Conservation (phyloP, 208 protist genomes). For the Novymonas esmeraldas region DNA sequence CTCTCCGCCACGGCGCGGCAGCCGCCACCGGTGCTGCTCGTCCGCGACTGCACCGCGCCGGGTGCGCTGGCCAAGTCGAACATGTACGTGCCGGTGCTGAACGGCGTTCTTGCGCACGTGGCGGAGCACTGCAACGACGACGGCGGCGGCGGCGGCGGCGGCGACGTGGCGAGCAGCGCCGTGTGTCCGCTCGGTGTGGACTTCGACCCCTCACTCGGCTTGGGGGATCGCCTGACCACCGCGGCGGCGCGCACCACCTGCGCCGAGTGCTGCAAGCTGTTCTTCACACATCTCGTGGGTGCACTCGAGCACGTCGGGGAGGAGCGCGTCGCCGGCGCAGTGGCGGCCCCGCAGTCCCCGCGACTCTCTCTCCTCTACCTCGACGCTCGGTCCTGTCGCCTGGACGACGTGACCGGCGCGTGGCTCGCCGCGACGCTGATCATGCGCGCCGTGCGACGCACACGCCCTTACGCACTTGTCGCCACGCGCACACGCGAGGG, state of each 20-base stretch:
- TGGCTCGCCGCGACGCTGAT: slow-evolving; percentile 23
- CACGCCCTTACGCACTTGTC: slow-evolving; percentile 26
- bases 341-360: background rate
- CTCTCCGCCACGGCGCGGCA: background rate
- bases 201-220: slow-evolving; percentile 13
- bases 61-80: slow-evolving; percentile 18
- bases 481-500: slow-evolving; percentile 4
- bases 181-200: slow-evolving; percentile 19
- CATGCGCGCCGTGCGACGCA: slow-evolving; percentile 21
- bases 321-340: background rate
- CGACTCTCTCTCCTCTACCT: slow-evolving; percentile 19
- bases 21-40: slow-evolving; percentile 12
- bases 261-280: slow-evolving; percentile 19
- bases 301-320: slow-evolving; percentile 18
- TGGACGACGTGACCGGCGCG: slow-evolving; percentile 15
- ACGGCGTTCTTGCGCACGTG: slow-evolving; percentile 12
- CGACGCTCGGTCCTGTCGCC: slow-evolving; percentile 7
- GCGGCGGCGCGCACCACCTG: slow-evolving; percentile 9
- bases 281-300: slow-evolving; percentile 16
- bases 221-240: slow-evolving; percentile 13
- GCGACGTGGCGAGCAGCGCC: slow-evolving; percentile 1
- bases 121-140: background rate
- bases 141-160: background rate
- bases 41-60: slow-evolving; percentile 18
- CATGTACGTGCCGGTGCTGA: slow-evolving; percentile 15